A percentile compares a stretch with the other conserved stretches of the same genome.
These are phyloP conservation scores for Casuarina cunninghamiana DNA, from an alignment of 306 rosid genomes.

Conservation along the genomic window DNA sequence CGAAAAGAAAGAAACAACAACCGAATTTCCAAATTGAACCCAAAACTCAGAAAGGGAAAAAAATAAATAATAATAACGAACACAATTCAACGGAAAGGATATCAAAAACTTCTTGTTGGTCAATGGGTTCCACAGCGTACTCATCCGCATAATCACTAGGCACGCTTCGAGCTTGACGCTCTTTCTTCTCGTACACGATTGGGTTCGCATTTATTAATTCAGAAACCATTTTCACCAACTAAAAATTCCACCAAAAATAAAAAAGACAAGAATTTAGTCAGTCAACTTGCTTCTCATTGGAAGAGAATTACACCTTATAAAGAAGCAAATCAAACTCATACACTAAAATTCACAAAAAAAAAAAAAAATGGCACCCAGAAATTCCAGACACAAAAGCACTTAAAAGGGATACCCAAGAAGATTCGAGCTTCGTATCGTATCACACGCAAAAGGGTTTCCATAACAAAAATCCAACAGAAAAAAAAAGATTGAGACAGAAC, in stretches of 20 bases:
- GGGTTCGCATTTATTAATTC: slow-evolving; percentile 85
- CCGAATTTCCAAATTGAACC: neutral
- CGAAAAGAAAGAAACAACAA: neutral
- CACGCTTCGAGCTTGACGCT: slow-evolving; percentile 57
- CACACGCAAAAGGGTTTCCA: too few species aligned
- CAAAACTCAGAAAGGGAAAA: neutral
- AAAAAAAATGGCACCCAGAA: too few species aligned
- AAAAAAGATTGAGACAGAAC: too few species aligned
- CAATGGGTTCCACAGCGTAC: slow-evolving; percentile 61
- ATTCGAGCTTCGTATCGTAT: too few species aligned
- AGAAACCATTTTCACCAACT: too few species aligned
- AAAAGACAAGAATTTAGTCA: too few species aligned
- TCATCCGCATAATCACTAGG: slow-evolving; percentile 36
- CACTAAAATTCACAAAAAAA: neutral
- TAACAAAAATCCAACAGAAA: too few species aligned
- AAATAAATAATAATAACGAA: neutral
- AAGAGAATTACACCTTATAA: neutral
- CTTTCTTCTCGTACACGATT: slow-evolving; percentile 73
- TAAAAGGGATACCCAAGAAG: too few species aligned
- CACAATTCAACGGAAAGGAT: slow-evolving; percentile 48
- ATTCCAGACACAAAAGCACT: too few species aligned
- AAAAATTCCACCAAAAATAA: too few species aligned
- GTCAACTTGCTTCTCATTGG: too few species aligned
- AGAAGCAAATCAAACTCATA: neutral
- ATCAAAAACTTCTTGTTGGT: slow-evolving; percentile 85